These are phyloP conservation scores for Ogataea methylovora DNA, from an alignment of 805 yeast species.

Conservation along the genomic window DNA sequence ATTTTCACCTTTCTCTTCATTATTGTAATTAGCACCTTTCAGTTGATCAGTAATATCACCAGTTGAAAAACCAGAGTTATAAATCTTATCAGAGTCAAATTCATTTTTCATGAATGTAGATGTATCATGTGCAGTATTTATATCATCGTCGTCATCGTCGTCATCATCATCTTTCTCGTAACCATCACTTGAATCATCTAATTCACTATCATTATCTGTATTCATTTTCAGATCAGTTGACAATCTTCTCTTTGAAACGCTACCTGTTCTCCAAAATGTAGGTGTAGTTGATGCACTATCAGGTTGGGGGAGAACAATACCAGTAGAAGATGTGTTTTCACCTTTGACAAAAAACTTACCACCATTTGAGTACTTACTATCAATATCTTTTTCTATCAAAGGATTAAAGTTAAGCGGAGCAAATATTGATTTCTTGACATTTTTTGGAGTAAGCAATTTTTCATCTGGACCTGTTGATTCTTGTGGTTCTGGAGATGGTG, in stretches of 20 bases:
- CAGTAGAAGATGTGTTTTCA: constrained; percentile 1
- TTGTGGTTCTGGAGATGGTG: constrained; percentile 16
- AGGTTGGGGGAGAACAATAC: too few species aligned
- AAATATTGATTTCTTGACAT: constrained; percentile 50
- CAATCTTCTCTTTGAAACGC: constrained; percentile 6
- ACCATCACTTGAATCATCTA: constrained; percentile 16
- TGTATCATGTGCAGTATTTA: too few species aligned
- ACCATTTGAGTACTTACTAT: constrained; percentile 80
- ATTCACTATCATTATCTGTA: constrained; percentile 10
- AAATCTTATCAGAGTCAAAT: too few species aligned
- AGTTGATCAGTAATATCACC: too few species aligned
- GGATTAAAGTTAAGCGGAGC: constrained; percentile 83
- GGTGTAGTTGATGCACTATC: constrained; percentile 12
- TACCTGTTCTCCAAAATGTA: constrained; percentile 11
- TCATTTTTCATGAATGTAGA: too few species aligned
- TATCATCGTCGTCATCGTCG: constrained; percentile 2
- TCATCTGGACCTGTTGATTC: background rate
- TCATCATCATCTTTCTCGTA: constrained; percentile 11
- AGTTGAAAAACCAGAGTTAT: too few species aligned
- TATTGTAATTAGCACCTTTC: too few species aligned
- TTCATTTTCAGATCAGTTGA: constrained; percentile 8
- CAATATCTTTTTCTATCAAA: constrained; percentile 64
- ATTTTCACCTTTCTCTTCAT: background rate
- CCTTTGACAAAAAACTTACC: constrained; percentile 72
- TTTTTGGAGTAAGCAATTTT: constrained; percentile 27